Evolutionary conservation across 163 green algal species (phyloP).

Genomic region (Scenedesmus sp.): DNA sequence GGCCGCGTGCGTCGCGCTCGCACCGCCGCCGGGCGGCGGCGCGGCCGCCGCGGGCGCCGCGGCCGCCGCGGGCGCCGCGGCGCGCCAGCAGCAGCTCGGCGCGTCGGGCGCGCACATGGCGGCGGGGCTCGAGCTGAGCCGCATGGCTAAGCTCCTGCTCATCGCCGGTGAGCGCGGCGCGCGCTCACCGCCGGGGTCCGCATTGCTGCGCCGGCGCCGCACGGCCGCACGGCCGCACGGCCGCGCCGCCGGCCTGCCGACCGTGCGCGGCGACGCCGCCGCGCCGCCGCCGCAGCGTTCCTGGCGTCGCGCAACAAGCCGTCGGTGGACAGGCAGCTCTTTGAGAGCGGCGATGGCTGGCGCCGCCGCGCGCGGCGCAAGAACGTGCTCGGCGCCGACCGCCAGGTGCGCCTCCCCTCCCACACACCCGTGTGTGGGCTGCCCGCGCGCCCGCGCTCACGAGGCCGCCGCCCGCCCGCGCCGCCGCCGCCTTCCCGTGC

Average conservation of each 20-base stretch:
- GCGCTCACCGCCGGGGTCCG: not conserved
- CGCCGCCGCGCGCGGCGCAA: not conserved
- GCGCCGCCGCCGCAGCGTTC: slow-evolving; percentile 14
- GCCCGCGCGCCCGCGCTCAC: not conserved
- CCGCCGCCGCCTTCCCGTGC: not conserved
- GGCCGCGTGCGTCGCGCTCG: slow-evolving; percentile 13
- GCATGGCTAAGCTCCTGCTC: slow-evolving; percentile 43
- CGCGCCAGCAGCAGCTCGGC: slow-evolving; percentile 18
- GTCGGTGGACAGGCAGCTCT: slow-evolving; percentile 45
- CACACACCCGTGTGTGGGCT: too few relatives aligned
- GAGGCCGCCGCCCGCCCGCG: not conserved
- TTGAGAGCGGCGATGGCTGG: slow-evolving; percentile 17
- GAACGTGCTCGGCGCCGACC: slow-evolving; percentile 12
- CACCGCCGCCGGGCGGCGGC: not conserved
- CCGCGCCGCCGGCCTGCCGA: not conserved
- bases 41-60: slow-evolving; percentile 1
- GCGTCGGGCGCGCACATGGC: slow-evolving; percentile 26
- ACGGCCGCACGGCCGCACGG: too few relatives aligned
- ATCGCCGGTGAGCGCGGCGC: slow-evolving; percentile 18
- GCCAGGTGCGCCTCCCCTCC: slow-evolving; percentile 38
- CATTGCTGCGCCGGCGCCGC: not conserved
- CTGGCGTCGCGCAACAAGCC: slow-evolving; percentile 47
- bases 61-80: not conserved
- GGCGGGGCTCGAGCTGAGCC: slow-evolving; percentile 30
- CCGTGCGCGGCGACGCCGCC: not conserved